These are phyloP conservation scores for Penicillium janthinellum DNA, from an alignment of 2,329 filamentous ascomycete genomes.

Conservation along the genomic window DNA sequence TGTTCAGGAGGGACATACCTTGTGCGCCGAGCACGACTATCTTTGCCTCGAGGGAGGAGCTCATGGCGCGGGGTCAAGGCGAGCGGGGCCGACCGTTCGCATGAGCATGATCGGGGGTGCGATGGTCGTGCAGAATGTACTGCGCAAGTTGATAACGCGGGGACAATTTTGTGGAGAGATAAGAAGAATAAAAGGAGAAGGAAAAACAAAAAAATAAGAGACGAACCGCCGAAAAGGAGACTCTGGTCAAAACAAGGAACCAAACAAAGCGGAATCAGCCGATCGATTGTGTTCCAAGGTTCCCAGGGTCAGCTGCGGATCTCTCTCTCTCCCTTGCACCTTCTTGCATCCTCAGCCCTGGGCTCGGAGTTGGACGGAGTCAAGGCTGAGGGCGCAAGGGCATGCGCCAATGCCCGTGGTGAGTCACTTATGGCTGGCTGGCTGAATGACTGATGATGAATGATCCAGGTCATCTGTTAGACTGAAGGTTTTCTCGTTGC, in stretches of 20 bases:
- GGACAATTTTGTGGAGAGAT: background rate
- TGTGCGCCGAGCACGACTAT: slow-evolving; percentile 56
- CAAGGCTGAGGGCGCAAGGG: background rate
- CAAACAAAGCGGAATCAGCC: slow-evolving; percentile 24
- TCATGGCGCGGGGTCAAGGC: slow-evolving; percentile 44
- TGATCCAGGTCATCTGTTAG: background rate
- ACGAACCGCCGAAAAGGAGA: background rate
- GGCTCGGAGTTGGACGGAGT: background rate
- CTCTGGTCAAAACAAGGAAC: slow-evolving; percentile 4
- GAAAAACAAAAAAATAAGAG: background rate
- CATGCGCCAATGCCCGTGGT: background rate
- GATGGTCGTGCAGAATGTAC: background rate
- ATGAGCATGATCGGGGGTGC: slow-evolving; percentile 35
- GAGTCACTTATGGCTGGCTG: background rate
- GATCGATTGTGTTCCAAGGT: slow-evolving; percentile 11
- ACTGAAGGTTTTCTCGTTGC: background rate
- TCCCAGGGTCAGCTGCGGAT: background rate
- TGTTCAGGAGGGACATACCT: slow-evolving; percentile 33
- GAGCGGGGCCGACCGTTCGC: slow-evolving; percentile 27
- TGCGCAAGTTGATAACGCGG: background rate
- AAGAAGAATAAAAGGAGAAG: background rate
- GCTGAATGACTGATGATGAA: background rate
- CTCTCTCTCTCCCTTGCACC: background rate
- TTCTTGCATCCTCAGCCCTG: background rate
- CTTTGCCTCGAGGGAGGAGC: slow-evolving; percentile 54